A percentile compares a stretch with the other conserved stretches of the same genome.
Conservation (phyloP, 225 moss, liverwort and hornwort species). For the Physcomitrellopsis africana region DNA sequence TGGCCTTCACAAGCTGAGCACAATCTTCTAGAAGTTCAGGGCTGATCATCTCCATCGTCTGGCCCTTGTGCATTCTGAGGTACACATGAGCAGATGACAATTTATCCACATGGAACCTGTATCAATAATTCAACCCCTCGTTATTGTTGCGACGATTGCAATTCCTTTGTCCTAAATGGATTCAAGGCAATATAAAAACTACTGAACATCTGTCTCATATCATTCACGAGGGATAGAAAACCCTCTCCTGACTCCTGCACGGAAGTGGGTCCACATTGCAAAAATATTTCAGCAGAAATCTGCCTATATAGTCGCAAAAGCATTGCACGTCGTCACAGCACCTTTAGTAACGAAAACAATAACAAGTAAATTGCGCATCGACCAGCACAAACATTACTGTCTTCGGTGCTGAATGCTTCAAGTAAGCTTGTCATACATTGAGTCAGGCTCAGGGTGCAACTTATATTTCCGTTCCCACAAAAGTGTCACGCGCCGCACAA, state of each 20-base stretch:
- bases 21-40: slow-evolving; percentile 92
- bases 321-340: not conserved
- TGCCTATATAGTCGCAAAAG: not conserved
- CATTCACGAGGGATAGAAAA: not conserved
- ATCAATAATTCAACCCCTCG: slow-evolving; percentile 11
- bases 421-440: not conserved
- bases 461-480: not conserved
- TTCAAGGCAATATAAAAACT: not conserved
- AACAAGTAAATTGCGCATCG: not conserved
- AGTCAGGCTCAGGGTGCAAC: not conserved
- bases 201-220: not conserved
- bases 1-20: slow-evolving; percentile 92
- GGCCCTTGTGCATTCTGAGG: slow-evolving; percentile 85
- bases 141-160: not conserved
- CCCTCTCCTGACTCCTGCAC: not conserved
- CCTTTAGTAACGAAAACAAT: not conserved
- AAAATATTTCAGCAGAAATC: not conserved
- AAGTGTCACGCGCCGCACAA: not conserved
- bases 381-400: not conserved
- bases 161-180: not conserved
- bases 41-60: slow-evolving; percentile 84
- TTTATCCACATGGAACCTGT: slow-evolving; percentile 98
- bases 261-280: not conserved
- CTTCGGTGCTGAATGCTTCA: not conserved
- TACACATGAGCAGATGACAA: slow-evolving; percentile 98